Evolutionary conservation across 495 filamentous ascomycete genomes (phyloP).

Genomic region (Symbiotaphrina buchneri): DNA sequence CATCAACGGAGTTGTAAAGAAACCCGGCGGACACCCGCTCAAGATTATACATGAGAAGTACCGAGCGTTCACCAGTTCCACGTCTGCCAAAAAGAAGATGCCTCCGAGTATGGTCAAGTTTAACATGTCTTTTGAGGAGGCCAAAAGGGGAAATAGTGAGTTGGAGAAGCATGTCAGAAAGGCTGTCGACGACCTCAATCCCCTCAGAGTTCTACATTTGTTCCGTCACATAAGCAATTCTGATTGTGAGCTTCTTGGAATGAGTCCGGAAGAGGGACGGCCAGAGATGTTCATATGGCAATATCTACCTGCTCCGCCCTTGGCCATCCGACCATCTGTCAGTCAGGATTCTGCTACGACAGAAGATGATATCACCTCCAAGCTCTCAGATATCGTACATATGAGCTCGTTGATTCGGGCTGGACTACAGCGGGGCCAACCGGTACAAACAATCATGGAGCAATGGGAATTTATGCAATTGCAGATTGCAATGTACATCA

Average conservation of each 20-base stretch:
- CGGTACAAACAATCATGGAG: slow-evolving; percentile 81
- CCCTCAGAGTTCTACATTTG: slow-evolving; percentile 66
- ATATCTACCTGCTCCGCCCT: slow-evolving; percentile 78
- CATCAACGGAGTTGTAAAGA: slow-evolving; percentile 76
- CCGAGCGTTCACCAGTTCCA: slow-evolving; percentile 63
- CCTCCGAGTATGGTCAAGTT: slow-evolving; percentile 62
- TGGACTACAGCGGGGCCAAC: slow-evolving; percentile 56
- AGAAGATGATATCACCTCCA: slow-evolving; percentile 90
- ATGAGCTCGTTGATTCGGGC: slow-evolving; percentile 66
- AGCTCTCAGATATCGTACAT: slow-evolving; percentile 80
- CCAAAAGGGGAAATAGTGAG: slow-evolving; percentile 48
- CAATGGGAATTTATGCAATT: slow-evolving; percentile 94
- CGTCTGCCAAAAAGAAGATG: slow-evolving; percentile 56
- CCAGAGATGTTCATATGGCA: slow-evolving; percentile 98
- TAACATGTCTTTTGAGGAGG: slow-evolving; percentile 60
- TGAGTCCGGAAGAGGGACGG: slow-evolving; percentile 67
- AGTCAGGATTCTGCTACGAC: slow-evolving; percentile 77
- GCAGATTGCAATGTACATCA: slow-evolving; percentile 91
- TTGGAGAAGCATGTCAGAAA: slow-evolving; percentile 80
- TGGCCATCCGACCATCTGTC: slow-evolving; percentile 84
- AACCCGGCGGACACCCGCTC: slow-evolving; percentile 49
- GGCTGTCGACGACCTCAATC: slow-evolving; percentile 85
- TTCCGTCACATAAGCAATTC: slow-evolving; percentile 67
- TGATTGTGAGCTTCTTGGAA: slow-evolving; percentile 78
- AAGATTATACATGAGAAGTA: slow-evolving; percentile 93